Conservation (phyloP, 345 rosid species). For the Salix koriyanagi region DNA sequence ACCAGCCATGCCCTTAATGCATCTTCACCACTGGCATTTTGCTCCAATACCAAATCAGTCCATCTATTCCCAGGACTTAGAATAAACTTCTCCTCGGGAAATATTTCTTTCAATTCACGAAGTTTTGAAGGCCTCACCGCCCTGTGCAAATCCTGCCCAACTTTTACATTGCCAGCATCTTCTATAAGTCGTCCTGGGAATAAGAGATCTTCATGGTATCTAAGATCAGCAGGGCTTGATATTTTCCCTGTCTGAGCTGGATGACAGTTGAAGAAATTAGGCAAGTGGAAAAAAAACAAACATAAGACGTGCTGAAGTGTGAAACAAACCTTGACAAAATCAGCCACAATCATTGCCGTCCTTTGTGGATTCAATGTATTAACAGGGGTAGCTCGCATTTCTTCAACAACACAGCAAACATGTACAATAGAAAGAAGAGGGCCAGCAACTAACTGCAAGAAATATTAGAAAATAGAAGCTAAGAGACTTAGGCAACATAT, state of each 20-base stretch:
- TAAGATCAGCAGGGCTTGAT: conserved; percentile 74
- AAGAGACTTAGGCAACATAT: neutral
- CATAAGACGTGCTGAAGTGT: conserved; percentile 4
- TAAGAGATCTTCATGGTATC: conserved; percentile 65
- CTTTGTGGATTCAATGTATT: conserved; percentile 92
- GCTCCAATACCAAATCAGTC: conserved; percentile 72
- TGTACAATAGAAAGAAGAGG: conserved; percentile 70
- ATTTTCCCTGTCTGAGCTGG: conserved; percentile 60
- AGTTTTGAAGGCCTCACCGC: conserved; percentile 65
- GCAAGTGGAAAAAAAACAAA: conserved; percentile 10
- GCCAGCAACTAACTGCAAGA: conserved; percentile 72
- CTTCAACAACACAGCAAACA: conserved; percentile 63
- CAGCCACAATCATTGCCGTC: conserved; percentile 76
- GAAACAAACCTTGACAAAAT: conserved; percentile 65
- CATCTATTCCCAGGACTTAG: conserved; percentile 47
- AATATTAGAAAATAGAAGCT: neutral
- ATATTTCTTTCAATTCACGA: conserved; percentile 47
- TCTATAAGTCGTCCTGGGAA: conserved; percentile 74
- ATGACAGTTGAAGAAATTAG: conserved; percentile 13
- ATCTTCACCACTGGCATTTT: conserved; percentile 78
- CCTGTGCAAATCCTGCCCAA: conserved; percentile 65
- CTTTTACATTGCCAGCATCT: conserved; percentile 83
- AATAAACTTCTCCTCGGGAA: conserved; percentile 73
- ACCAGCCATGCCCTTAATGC: conserved; percentile 95
- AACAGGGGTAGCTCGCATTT: conserved; percentile 80